phyloP scores from a whole-genome alignment of 192 early-diverging fungal species.

The Podila verticillata region DNA sequence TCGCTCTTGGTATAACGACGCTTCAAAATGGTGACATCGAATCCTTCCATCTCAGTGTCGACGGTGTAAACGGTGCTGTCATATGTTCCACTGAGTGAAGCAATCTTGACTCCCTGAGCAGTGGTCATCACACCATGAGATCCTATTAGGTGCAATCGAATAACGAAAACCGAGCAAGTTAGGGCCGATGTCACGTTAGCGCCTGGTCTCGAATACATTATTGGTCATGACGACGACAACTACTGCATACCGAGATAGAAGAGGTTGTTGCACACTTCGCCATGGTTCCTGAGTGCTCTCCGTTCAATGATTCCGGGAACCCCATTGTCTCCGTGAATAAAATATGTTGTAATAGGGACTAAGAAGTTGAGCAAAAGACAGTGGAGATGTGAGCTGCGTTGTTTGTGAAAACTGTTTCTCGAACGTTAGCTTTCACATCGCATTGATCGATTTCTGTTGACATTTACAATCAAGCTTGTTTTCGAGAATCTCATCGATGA shows the following conservation, averaged over 20 bases:
- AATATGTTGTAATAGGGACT: slow-evolving; percentile 82
- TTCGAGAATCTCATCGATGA: slow-evolving; percentile 62
- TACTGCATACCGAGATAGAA: slow-evolving; percentile 67
- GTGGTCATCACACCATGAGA: slow-evolving; percentile 65
- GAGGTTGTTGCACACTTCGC: slow-evolving; percentile 83
- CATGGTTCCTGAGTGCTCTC: slow-evolving; percentile 62
- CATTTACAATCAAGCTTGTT: slow-evolving; percentile 57
- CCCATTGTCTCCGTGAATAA: slow-evolving; percentile 71
- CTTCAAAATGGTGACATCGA: slow-evolving; percentile 13
- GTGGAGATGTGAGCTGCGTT: background rate
- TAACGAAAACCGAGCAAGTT: background rate
- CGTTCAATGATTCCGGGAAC: slow-evolving; percentile 66
- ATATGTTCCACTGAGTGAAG: slow-evolving; percentile 64
- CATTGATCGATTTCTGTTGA: background rate
- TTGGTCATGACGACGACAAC: background rate
- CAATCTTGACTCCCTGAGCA: slow-evolving; percentile 67
- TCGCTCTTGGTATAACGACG: slow-evolving; percentile 42
- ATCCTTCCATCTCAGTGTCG: slow-evolving; percentile 26
- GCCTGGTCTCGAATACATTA: background rate
- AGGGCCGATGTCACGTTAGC: background rate
- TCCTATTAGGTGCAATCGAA: slow-evolving; percentile 7
- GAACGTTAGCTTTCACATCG: background rate
- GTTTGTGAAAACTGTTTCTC: background rate
- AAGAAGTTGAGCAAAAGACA: background rate
- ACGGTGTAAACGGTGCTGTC: slow-evolving; percentile 29